Percentiles rank a stretch among this genome's conserved stretches.
Evolutionary conservation across 2,329 filamentous ascomycete genomes (phyloP).

Genomic region (Ascosphaera aggregata): DNA sequence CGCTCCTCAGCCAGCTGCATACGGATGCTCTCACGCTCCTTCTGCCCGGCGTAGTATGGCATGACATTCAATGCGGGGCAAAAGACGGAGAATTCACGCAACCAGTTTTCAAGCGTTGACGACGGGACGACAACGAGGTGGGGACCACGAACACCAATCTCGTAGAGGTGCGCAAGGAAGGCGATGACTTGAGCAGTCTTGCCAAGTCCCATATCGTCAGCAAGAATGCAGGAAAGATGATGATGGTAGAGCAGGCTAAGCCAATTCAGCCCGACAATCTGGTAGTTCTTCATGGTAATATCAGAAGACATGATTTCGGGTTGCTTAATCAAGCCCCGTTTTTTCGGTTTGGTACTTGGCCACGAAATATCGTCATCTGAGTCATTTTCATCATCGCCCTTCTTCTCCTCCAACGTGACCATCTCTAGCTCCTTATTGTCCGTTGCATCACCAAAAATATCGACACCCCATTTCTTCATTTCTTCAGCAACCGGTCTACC

Average conservation of each 20-base stretch:
- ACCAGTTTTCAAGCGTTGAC: constrained; percentile 90
- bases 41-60: constrained; percentile 48
- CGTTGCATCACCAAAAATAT: constrained; percentile 35
- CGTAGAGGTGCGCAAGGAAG: constrained; percentile 62
- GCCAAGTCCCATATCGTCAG: constrained; percentile 87
- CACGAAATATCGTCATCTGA: too few species aligned
- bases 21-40: constrained; percentile 43
- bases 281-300: constrained; percentile 72
- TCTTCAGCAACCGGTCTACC: constrained; percentile 41
- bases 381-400: constrained; percentile 16
- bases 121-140: constrained; percentile 78
- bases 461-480: constrained; percentile 45
- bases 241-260: constrained; percentile 61
- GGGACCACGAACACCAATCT: constrained; percentile 42
- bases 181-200: constrained; percentile 96
- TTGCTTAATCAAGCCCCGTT: constrained; percentile 33
- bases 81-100: constrained; percentile 71
- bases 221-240: constrained; percentile 67
- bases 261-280: constrained; percentile 90
- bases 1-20: constrained; percentile 40
- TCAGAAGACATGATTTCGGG: constrained; percentile 55
- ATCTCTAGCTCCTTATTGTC: constrained; percentile 39
- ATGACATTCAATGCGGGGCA: constrained; percentile 51
- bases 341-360: too few species aligned
- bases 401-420: constrained; percentile 27